Conservation (phyloP, 768 basidiomycete species). For the Termitomyces sp. region DNA sequence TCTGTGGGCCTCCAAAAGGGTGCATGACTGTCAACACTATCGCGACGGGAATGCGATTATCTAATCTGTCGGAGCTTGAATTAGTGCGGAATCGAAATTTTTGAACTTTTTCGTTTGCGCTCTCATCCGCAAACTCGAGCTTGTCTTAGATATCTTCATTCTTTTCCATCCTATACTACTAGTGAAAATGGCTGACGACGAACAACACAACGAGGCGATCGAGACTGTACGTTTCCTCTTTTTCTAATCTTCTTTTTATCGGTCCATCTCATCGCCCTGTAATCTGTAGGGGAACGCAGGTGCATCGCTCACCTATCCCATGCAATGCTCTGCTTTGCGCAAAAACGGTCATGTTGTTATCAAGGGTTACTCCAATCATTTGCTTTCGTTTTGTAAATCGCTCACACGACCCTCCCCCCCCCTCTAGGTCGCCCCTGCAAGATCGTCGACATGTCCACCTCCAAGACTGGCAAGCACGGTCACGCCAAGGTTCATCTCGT, state of each 20-base stretch:
- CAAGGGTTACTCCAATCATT: conserved; percentile 48
- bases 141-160: conserved; percentile 18
- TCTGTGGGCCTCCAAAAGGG: conserved; percentile 64
- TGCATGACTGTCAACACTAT: conserved; percentile 41
- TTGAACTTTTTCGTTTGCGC: conserved; percentile 12
- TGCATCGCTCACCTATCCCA: conserved; percentile 76
- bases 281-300: conserved; percentile 55
- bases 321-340: conserved; percentile 95
- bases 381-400: not conserved
- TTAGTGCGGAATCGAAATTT: conserved; percentile 12
- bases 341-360: conserved; percentile 94
- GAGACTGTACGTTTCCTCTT: conserved; percentile 52
- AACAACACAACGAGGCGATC: conserved; percentile 80
- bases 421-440: conserved; percentile 85
- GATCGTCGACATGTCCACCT: conserved; percentile 98
- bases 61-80: conserved; percentile 19
- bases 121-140: conserved; percentile 15
- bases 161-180: conserved; percentile 17
- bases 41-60: conserved; percentile 10
- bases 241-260: conserved; percentile 1
- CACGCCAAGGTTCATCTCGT: conserved; percentile 99
- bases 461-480: conserved; percentile 99
- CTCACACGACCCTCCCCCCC: conserved; percentile 7
- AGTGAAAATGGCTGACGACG: conserved; percentile 81
- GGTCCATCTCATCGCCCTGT: not conserved